Conservation (phyloP, 495 filamentous ascomycete species). For the Neurospora discreta region DNA sequence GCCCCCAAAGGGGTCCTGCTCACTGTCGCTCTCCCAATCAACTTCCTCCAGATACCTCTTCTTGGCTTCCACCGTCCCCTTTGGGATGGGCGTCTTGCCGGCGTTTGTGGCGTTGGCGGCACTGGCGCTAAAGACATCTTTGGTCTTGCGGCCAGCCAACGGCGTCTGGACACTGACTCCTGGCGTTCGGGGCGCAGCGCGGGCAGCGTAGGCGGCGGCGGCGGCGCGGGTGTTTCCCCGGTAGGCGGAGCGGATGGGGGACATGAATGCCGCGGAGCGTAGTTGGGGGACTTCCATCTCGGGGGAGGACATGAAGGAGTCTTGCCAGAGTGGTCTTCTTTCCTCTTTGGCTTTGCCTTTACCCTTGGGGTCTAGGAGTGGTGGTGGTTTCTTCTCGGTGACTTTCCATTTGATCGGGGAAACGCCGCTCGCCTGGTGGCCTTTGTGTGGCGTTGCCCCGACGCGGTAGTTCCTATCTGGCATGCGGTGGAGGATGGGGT, state of each 20-base stretch:
- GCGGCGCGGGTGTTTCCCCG: conserved; percentile 9
- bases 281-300: conserved; percentile 71
- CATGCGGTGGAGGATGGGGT: conserved; percentile 76
- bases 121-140: conserved; percentile 25
- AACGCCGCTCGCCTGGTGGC: conserved; percentile 9
- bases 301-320: conserved; percentile 65
- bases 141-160: conserved; percentile 29
- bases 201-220: not conserved
- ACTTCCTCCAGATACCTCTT: conserved; percentile 39
- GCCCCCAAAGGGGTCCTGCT: conserved; percentile 54
- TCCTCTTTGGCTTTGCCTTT: conserved; percentile 27
- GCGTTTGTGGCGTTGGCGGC: not conserved
- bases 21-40: conserved; percentile 53
- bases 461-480: conserved; percentile 90
- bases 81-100: not conserved
- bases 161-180: conserved; percentile 75
- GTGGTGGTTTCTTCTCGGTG: conserved; percentile 9
- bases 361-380: not conserved
- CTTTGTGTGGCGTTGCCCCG: conserved; percentile 74
- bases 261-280: conserved; percentile 76
- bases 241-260: conserved; percentile 39
- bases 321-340: conserved; percentile 27
- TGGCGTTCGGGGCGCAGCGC: conserved; percentile 45
- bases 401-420: conserved; percentile 28
- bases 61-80: conserved; percentile 12